Base-by-base conservation (phyloP, 1,284 basidiomycete species). In the Ustilago cynodontis region DNA sequence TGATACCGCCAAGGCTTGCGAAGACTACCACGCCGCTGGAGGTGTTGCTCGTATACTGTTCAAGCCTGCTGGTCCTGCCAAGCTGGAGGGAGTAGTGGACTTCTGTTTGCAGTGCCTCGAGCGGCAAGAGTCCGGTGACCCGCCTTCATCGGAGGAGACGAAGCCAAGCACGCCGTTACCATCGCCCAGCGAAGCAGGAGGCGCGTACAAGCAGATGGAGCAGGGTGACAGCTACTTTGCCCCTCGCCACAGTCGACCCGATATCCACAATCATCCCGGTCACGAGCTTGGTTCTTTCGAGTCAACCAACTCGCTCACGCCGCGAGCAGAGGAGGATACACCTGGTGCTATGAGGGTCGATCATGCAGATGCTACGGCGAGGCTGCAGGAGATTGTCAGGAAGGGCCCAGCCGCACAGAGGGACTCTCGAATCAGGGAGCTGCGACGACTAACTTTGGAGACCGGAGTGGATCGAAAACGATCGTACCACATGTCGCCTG, bases 61-160 rank as follows among this genome's bases (percentile, higher is more conserved):
- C 89, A 98, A 98, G 86, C 95, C 95, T 3, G 91, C 91, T 29
- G 94, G 94, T 0, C 95, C 94, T 0, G 90, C 90, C 55, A 90
- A 92, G 33, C 88, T 97, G 60, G 89, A 91, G 37, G 85, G 89
- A 16, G 89, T 91, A 6, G 87, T 96, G 59, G 91, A 91, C 81
- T 89, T 92, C n/a, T 91, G 91, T 77, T 82, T 93, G 26, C 90
- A 92, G 77, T 90, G 90, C 24, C 86, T 91, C 18, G 85, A 86
- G 51, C 78, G 74, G 26, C 68, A 55, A 45, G 53, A 57, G 16
- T 65, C 60, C 1, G 82, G 82, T 6, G 73, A 79, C 43, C 78
- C 79, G 10, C 65, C 66, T 1, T 55, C 63, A 22, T 53, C 63
- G 6, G 77, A 78, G 31, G 70, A 77, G 59, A 82, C 73, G 31